Conservation (phyloP, 169 alveolate species). For the Plasmodium berghei region DNA sequence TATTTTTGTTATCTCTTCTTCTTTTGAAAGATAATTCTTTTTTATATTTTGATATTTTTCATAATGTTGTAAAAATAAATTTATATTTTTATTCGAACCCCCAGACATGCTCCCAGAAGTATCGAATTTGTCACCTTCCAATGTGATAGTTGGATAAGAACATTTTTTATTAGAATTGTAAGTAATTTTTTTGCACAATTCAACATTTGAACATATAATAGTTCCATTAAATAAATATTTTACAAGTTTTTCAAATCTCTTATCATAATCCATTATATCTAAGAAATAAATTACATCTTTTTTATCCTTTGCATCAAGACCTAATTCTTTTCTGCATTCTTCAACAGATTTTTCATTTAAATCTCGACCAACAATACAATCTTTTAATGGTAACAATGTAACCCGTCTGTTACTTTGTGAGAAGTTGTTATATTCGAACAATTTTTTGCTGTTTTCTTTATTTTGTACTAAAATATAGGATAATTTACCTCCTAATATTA, state of each 20-base stretch:
- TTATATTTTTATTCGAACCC: slow-evolving; percentile 88
- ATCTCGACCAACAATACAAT: slow-evolving; percentile 77
- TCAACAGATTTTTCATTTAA: slow-evolving; percentile 73
- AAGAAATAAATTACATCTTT: slow-evolving; percentile 71
- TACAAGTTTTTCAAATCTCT: slow-evolving; percentile 83
- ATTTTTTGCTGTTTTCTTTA: slow-evolving; percentile 77
- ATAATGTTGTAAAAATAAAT: slow-evolving; percentile 73
- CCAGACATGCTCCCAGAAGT: slow-evolving; percentile 94
- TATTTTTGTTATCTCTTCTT: slow-evolving; percentile 60
- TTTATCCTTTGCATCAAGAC: slow-evolving; percentile 61
- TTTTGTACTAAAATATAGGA: slow-evolving; percentile 80
- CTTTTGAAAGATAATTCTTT: slow-evolving; percentile 55
- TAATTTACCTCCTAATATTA: slow-evolving; percentile 80
- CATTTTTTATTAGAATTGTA: slow-evolving; percentile 84
- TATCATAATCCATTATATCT: slow-evolving; percentile 84
- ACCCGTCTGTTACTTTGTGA: slow-evolving; percentile 75
- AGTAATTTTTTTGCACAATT: slow-evolving; percentile 89
- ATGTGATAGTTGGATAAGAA: slow-evolving; percentile 89
- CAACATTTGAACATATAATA: slow-evolving; percentile 87
- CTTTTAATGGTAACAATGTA: slow-evolving; percentile 84
- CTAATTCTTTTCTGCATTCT: slow-evolving; percentile 76
- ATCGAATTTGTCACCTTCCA: slow-evolving; percentile 93
- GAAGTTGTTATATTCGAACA: slow-evolving; percentile 80
- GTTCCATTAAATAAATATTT: slow-evolving; percentile 89
- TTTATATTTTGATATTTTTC: slow-evolving; percentile 71